phyloP scores from a whole-genome alignment of 2,329 filamentous ascomycete genomes.

The Scytalidium sp. region DNA sequence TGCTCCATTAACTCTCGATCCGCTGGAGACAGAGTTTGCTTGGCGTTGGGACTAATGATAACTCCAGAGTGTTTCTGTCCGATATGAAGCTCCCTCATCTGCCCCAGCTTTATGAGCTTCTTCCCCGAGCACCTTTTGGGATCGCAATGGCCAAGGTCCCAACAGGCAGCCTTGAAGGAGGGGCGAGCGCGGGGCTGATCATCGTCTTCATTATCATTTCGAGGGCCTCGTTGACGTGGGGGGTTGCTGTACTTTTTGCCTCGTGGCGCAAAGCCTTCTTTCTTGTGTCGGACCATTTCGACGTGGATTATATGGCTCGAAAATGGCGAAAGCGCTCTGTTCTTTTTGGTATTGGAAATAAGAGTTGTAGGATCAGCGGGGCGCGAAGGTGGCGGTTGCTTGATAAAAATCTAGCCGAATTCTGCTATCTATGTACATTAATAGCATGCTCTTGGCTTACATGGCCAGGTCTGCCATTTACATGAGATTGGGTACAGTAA shows the following conservation, averaged over 20 bases:
- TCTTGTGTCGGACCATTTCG: conserved; percentile 91
- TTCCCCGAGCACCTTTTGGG: conserved; percentile 96
- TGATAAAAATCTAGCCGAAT: neutral
- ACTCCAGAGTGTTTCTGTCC: conserved; percentile 91
- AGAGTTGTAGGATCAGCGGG: neutral
- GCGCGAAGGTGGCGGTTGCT: neutral
- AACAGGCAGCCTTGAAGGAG: conserved; percentile 88
- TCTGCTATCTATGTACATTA: neutral
- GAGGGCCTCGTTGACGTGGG: conserved; percentile 53
- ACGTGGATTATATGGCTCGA: no score
- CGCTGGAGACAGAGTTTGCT: conserved; percentile 76
- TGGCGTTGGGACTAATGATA: conserved; percentile 93
- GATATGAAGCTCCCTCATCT: conserved; percentile 90
- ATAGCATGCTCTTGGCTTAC: no score
- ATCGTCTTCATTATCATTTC: conserved; percentile 37
- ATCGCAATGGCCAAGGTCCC: conserved; percentile 97
- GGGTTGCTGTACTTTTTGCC: conserved; percentile 68
- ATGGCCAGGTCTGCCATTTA: no score
- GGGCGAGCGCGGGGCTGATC: conserved; percentile 38
- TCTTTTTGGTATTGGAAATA: neutral
- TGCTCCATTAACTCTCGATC: conserved; percentile 80
- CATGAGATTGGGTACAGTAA: no score
- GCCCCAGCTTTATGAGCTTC: conserved; percentile 82
- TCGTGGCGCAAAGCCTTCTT: conserved; percentile 66
- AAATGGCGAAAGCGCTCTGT: neutral